phyloP scores from a whole-genome alignment of 108 stramenopile species.

The Cyclotella kingstonii region DNA sequence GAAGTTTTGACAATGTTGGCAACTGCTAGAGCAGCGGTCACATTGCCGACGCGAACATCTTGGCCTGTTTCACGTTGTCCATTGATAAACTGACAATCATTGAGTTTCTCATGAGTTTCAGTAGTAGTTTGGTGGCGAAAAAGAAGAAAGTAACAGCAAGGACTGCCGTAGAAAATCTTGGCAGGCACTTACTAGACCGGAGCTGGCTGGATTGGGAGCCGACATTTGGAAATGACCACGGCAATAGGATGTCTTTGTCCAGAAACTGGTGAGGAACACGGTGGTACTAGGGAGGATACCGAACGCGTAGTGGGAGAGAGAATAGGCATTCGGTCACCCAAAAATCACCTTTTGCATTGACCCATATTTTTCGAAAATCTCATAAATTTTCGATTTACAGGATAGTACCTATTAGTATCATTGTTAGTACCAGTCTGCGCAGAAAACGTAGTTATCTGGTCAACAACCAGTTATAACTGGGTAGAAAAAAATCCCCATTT shows the following conservation, averaged over 20 bases:
- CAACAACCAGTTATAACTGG: too few relatives aligned
- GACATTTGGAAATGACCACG: constrained; percentile 2
- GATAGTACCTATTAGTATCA: too few relatives aligned
- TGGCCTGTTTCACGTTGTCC: constrained; percentile 86
- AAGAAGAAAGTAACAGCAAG: neutral
- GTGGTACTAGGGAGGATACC: too few relatives aligned
- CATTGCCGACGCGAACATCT: constrained; percentile 93
- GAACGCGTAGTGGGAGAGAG: too few relatives aligned
- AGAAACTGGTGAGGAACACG: too few relatives aligned
- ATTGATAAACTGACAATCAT: constrained; percentile 64
- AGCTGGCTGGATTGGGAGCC: constrained; percentile 47
- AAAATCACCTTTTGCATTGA: too few relatives aligned
- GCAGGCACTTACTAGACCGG: constrained; percentile 40
- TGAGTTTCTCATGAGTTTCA: neutral
- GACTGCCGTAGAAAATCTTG: neutral
- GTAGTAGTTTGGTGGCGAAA: neutral
- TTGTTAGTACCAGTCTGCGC: too few relatives aligned
- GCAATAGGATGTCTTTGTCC: neutral
- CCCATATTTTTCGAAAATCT: too few relatives aligned
- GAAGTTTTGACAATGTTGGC: constrained; percentile 99
- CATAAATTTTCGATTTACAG: too few relatives aligned
- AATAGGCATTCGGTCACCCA: too few relatives aligned
- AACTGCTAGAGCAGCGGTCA: constrained; percentile 97
- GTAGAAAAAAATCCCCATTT: too few relatives aligned
- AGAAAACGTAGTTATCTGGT: too few relatives aligned